A percentile compares a stretch with the other conserved stretches of the same genome.
These are phyloP conservation scores for Cryptococcus sp. DNA, from an alignment of 1,284 basidiomycete species.

Conservation along the genomic window DNA sequence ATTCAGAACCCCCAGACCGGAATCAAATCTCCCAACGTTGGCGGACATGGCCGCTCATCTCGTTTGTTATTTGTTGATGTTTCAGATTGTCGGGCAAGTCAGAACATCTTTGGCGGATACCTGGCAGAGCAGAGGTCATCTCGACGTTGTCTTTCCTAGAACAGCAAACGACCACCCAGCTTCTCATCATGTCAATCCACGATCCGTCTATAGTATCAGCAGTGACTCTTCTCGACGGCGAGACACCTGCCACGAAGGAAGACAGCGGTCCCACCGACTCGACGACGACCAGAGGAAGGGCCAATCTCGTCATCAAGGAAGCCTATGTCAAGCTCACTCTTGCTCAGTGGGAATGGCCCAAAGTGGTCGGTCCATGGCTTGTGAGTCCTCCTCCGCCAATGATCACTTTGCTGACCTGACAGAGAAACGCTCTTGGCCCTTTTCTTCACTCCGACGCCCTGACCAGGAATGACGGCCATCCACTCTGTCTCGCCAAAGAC, in stretches of 20 bases:
- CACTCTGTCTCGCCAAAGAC: constrained; percentile 58
- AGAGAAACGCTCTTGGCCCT: constrained; percentile 58
- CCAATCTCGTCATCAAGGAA: constrained; percentile 19
- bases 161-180: neutral
- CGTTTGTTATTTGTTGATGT: too few species aligned
- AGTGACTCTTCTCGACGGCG: neutral
- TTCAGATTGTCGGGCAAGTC: too few species aligned
- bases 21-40: too few species aligned
- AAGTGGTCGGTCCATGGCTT: constrained; percentile 18
- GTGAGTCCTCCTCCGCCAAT: constrained; percentile 15
- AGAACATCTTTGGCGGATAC: too few species aligned
- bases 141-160: too few species aligned
- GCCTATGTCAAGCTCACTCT: constrained; percentile 38
- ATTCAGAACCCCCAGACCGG: too few species aligned
- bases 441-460: constrained; percentile 61
- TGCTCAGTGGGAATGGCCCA: constrained; percentile 35
- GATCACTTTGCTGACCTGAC: constrained; percentile 4
- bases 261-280: too few species aligned
- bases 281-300: neutral
- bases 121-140: too few species aligned
- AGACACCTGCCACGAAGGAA: too few species aligned
- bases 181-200: neutral
- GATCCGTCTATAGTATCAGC: neutral
- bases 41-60: too few species aligned
- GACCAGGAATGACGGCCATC: constrained; percentile 54